phyloP scores from a whole-genome alignment of 2,329 filamentous ascomycete genomes.

The Fusarium sulawesiense region DNA sequence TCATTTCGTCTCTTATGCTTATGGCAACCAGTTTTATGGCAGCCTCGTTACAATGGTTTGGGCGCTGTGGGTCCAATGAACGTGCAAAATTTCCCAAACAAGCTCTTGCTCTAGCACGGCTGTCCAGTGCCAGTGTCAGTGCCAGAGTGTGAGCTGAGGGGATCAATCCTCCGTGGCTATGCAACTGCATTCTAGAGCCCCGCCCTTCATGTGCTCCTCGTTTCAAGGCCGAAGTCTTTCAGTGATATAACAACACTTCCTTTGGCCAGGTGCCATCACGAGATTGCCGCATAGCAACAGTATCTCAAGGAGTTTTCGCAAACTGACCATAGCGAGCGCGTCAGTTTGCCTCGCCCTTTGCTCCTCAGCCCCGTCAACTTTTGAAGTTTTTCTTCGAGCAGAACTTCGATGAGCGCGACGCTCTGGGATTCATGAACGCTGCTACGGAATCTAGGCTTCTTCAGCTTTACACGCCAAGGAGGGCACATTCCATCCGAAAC shows the following conservation, averaged over 20 bases:
- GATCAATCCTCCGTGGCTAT: not conserved
- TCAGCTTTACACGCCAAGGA: not conserved
- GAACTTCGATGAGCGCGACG: not conserved
- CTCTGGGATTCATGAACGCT: not conserved
- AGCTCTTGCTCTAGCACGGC: not conserved
- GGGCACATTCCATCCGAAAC: not conserved
- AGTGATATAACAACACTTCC: not conserved
- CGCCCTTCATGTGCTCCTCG: not conserved
- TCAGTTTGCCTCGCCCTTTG: rapidly evolving
- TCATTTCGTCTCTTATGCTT: not conserved
- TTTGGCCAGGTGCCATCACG: not conserved
- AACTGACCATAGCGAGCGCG: not conserved
- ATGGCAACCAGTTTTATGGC: not conserved
- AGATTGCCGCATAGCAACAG: not conserved
- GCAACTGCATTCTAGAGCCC: not conserved
- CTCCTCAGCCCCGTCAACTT: rapidly evolving
- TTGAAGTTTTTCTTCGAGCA: not conserved
- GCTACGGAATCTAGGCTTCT: not conserved
- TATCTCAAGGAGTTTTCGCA: not conserved
- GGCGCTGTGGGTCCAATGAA: not conserved
- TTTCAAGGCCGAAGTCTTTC: not conserved
- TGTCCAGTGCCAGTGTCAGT: not conserved
- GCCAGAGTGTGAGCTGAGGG: not conserved
- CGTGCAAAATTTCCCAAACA: not conserved
- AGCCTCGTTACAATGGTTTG: rapidly evolving